Percentiles rank a stretch among this genome's conserved stretches.
phyloP scores from a whole-genome alignment of 2,329 filamentous ascomycete genomes.

The Macrophomina pseudophaseolina region DNA sequence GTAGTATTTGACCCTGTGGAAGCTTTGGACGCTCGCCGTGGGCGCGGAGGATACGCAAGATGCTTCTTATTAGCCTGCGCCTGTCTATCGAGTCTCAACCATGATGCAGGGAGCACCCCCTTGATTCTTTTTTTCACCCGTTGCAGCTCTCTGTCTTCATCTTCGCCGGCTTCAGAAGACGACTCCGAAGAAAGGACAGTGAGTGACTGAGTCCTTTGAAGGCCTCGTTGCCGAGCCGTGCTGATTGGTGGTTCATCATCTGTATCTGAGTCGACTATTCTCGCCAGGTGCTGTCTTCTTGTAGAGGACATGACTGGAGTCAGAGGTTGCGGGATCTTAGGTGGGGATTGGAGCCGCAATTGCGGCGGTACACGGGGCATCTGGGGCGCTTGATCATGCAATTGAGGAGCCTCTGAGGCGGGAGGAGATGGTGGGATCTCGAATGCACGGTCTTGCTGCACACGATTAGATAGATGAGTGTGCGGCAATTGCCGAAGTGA shows the following conservation, averaged over 20 bases:
- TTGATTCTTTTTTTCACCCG: conserved; percentile 49
- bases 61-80: conserved; percentile 32
- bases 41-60: neutral
- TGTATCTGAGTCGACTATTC: neutral
- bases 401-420: conserved; percentile 40
- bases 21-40: neutral
- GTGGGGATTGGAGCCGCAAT: conserved; percentile 23
- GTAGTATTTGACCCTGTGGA: neutral
- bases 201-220: neutral
- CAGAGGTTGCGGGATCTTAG: conserved; percentile 13
- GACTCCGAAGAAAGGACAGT: conserved; percentile 29
- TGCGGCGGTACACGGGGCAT: conserved; percentile 14
- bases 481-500: conserved; percentile 4
- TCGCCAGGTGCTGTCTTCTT: neutral
- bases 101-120: conserved; percentile 57
- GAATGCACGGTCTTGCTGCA: conserved; percentile 33
- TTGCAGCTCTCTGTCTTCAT: conserved; percentile 38
- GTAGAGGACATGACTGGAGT: conserved; percentile 30
- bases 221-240: neutral
- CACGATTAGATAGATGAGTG: neutral
- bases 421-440: conserved; percentile 52
- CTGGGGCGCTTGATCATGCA: neutral
- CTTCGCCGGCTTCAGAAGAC: conserved; percentile 35
- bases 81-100: conserved; percentile 54
- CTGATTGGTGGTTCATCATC: conserved; percentile 25